Base-by-base conservation (phyloP, 441 rosid species). In the Adansonia gregorii region DNA sequence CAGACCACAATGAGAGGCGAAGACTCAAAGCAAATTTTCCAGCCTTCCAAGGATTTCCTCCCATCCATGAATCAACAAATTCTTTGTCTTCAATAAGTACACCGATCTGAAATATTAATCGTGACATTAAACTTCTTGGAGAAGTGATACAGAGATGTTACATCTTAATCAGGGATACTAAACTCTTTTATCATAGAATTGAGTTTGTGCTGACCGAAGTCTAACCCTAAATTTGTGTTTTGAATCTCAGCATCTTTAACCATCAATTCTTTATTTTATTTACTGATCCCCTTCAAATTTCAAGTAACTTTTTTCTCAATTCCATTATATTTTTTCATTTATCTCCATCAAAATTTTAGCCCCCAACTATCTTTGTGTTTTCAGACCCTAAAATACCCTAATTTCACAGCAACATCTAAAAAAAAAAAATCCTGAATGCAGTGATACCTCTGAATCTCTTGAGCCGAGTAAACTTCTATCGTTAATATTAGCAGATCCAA, bases 391-490 rank as follows among this genome's bases (percentile, higher is more conserved):
- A 51, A 51, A 15, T 55, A 55, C 22, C 22, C 59, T 5, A 55
- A 6, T 55, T 55, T 55, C 20, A 55, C 3, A 17, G 59, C 59
- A 49, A 49, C 20, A 70, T n/a, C n/a, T n/a, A n/a, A n/a, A n/a
- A n/a, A n/a, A n/a, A n/a, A n/a, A n/a, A n/a, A 70, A 24, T 70
- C 39, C 73, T 14, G 59, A 70, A 59, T 64, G 43, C 70, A 78
- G 55, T 72, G 8, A 67, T 87, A 96, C 98, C 99, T 97, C 99
- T 11, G 98, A 97, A 85, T 97, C 99, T 78, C 99, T 88, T 46
- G 99, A 93, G 78, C 99, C 99, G 68, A 97, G 98, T 77, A 97
- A 89, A 87, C 99, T 97, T 78, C 99, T 84, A 70, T 97, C 99
- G 58, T 97, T 97, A 65, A 97, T 93, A 78, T 94, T 97, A 79